A percentile compares a stretch with the other conserved stretches of the same genome.
These are phyloP conservation scores for Austroboletus eburneus DNA, from an alignment of 768 basidiomycete genomes.

Conservation along the genomic window DNA sequence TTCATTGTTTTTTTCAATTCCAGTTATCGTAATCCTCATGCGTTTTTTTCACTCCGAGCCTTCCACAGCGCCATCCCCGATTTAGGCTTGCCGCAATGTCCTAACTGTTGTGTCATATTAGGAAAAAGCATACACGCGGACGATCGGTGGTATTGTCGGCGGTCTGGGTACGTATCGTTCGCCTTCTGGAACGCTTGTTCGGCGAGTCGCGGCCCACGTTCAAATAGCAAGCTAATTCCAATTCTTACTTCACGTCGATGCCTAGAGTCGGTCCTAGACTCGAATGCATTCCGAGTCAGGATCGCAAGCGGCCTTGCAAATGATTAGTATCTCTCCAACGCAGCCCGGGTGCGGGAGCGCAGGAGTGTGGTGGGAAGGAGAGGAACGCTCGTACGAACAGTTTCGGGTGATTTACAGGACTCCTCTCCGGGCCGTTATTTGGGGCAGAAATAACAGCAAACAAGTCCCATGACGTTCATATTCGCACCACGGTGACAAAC, in stretches of 20 bases:
- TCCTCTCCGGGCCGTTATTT: no score
- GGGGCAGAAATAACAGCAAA: not conserved
- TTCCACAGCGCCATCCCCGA: not conserved
- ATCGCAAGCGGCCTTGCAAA: no score
- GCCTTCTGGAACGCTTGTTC: no score
- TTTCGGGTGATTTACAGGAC: not conserved
- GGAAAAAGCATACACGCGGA: conserved; percentile 1
- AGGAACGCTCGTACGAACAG: no score
- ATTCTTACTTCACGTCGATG: no score
- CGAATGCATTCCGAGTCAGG: no score
- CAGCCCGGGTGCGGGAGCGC: no score
- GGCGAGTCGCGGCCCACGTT: no score
- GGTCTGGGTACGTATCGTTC: not conserved
- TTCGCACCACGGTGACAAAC: conserved; percentile 5
- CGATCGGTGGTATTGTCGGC: conserved; percentile 17
- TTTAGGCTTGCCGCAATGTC: conserved; percentile 4
- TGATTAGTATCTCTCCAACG: no score
- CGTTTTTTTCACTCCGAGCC: not conserved
- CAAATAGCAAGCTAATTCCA: no score
- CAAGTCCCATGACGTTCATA: conserved; percentile 1
- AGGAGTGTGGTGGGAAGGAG: no score
- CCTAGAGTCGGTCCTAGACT: no score
- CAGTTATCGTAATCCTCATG: not conserved
- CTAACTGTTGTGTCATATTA: not conserved
- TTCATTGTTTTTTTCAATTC: not conserved